These are phyloP conservation scores for Fusarium domesticum DNA, from an alignment of 2,329 filamentous ascomycete genomes.

Conservation along the genomic window DNA sequence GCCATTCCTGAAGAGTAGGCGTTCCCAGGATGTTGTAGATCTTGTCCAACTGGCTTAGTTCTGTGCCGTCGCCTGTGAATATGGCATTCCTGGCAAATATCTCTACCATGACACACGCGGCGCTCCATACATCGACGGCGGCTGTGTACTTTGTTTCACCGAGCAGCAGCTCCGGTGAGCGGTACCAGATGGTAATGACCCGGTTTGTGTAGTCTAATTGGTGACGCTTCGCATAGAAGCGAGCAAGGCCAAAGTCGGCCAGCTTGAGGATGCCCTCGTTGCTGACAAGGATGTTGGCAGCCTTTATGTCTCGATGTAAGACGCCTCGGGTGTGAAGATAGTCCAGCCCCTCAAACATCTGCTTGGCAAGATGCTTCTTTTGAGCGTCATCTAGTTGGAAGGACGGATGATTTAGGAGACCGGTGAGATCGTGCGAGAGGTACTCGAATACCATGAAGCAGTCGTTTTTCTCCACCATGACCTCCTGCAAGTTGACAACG, in stretches of 20 bases:
- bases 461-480: conserved; percentile 98
- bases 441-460: conserved; percentile 99
- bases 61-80: conserved; percentile 92
- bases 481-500: conserved; percentile 79
- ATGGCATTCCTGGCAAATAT: conserved; percentile 93
- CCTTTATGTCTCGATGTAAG: conserved; percentile 95
- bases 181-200: conserved; percentile 95
- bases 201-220: conserved; percentile 97
- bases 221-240: conserved; percentile 90
- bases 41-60: conserved; percentile 93
- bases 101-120: conserved; percentile 92
- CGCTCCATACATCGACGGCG: conserved; percentile 93
- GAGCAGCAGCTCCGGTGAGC: conserved; percentile 76
- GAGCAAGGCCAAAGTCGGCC: conserved; percentile 91
- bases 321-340: conserved; percentile 94
- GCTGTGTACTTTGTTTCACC: conserved; percentile 89
- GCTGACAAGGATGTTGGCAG: conserved; percentile 93
- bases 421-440: conserved; percentile 91
- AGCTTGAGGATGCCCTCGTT: conserved; percentile 85
- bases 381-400: conserved; percentile 82
- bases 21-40: conserved; percentile 93
- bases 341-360: conserved; percentile 89
- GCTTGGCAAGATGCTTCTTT: conserved; percentile 88
- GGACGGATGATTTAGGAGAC: conserved; percentile 88
- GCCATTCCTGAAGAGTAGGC: conserved; percentile 81